Base-by-base conservation (phyloP, 2,329 filamentous ascomycete genomes). In the Arthrinium phaeospermum region DNA sequence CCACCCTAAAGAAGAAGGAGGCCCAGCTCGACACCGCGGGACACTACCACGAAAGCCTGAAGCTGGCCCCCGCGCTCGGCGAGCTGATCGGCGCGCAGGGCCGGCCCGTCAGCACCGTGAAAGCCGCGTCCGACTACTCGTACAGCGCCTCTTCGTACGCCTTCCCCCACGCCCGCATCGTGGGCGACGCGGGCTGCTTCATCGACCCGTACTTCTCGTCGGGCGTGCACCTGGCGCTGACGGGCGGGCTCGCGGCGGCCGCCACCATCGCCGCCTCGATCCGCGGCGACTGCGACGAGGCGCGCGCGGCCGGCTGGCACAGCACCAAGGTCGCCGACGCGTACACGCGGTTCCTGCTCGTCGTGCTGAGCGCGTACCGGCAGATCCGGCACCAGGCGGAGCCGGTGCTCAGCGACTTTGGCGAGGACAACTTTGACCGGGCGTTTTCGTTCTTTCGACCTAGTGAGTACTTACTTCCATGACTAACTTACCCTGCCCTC, bases 181-280 rank as follows among this genome's bases (percentile, higher is more conserved):
- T 77, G 7, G 85, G 86, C 1, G 85, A 88, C 72, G 85, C 85
- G 0, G 86, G 84, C 1, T 84, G 82, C 73, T 87, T 87, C 73
- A 86, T 87, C 72, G 85, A 87, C 72, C 85, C 85, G 0, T 83
- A 81, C 72, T 88, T 87, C 77, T 86, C 84, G 0, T 87, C 85
- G 0, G 85, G 85, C 13, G 80, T 85, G 3, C 86, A 88, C 73
- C 77, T 88, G 1, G 86, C 86, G 1, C 47, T 87, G 0, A 73
- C 79, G 0, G 78, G 82, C 22, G 85, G 78, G 4, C 80, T 88
- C 0, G 84, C 86, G 0, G 85, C 86, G 0, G 85, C 85, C 1
- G 78, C 78, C 0, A 85, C 85, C 0, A 86, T 88, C 24, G 75
- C 75, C 4, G 85, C 86, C 0, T 75, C 81, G 0, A 78, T 80